phyloP scores from a whole-genome alignment of 2,329 filamentous ascomycete genomes.

The Capronia americana region DNA sequence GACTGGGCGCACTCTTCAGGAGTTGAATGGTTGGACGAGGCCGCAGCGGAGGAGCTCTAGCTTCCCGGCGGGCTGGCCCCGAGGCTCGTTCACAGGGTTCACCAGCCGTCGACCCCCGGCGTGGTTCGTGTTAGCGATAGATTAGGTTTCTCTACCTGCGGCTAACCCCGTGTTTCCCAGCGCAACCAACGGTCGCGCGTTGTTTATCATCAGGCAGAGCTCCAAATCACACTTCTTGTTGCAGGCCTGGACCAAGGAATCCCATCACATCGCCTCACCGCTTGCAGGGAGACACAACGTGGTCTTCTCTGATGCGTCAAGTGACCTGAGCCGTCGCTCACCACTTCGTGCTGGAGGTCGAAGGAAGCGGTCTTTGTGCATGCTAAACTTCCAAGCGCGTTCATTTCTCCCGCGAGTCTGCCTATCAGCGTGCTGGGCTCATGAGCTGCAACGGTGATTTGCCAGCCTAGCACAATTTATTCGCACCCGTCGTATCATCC shows the following conservation, averaged over 20 bases:
- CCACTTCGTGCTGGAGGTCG: not conserved
- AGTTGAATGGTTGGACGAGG: conserved; percentile 6
- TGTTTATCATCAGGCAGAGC: conserved; percentile 28
- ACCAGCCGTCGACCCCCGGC: conserved; percentile 10
- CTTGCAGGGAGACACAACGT: conserved; percentile 24
- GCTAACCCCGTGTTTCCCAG: conserved; percentile 28
- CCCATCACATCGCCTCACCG: conserved; percentile 32
- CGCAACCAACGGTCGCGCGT: conserved; percentile 31
- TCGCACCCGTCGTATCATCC: conserved; percentile 18
- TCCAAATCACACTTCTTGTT: conserved; percentile 18
- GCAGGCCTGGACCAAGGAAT: conserved; percentile 10
- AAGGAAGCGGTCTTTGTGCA: conserved; percentile 18
- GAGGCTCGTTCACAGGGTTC: not conserved
- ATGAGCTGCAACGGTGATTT: conserved; percentile 26
- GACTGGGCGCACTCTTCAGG: not conserved
- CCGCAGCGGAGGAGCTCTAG: conserved; percentile 6
- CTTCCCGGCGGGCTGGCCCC: conserved; percentile 3
- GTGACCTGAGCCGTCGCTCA: conserved; percentile 9
- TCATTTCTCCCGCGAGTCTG: conserved; percentile 25
- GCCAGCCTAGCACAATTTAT: conserved; percentile 23
- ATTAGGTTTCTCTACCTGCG: conserved; percentile 1
- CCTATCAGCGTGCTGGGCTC: conserved; percentile 31
- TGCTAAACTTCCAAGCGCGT: conserved; percentile 20
- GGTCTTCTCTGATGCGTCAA: conserved; percentile 27
- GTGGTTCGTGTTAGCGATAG: conserved; percentile 10